A percentile compares a stretch with the other conserved stretches of the same genome.
These are phyloP conservation scores for Acephala macrosclerotiorum DNA, from an alignment of 2,329 filamentous ascomycete genomes.

Conservation along the genomic window DNA sequence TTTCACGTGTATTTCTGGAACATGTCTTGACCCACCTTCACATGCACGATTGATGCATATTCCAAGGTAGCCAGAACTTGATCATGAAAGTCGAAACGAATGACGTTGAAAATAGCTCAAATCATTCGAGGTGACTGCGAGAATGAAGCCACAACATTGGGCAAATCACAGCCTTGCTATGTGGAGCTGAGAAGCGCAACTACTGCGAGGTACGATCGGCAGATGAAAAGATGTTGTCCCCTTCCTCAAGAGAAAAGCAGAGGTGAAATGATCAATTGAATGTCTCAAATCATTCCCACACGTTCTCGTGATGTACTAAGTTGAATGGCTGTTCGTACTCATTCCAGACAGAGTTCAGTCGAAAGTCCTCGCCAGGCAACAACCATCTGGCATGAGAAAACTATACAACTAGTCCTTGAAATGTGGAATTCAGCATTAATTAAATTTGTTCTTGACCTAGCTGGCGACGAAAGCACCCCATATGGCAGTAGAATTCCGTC, in stretches of 20 bases:
- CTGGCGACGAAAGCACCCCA: too few relatives aligned
- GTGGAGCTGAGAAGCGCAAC: background rate
- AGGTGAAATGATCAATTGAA: background rate
- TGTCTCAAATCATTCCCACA: background rate
- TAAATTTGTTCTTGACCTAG: too few relatives aligned
- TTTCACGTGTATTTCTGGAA: background rate
- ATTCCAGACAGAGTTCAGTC: too few relatives aligned
- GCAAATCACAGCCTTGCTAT: background rate
- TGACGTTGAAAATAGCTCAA: background rate
- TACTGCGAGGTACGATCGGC: background rate
- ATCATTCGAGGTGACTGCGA: background rate
- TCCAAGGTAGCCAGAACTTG: background rate
- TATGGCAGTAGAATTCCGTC: too few relatives aligned
- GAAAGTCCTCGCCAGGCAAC: too few relatives aligned
- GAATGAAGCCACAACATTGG: background rate
- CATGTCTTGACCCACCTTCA: slow-evolving; percentile 3
- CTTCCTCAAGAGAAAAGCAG: background rate
- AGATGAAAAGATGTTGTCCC: background rate
- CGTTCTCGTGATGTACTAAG: background rate
- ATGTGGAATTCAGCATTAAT: too few relatives aligned
- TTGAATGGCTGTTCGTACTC: too few relatives aligned
- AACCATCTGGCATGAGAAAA: too few relatives aligned
- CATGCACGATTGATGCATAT: background rate
- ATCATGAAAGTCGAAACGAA: background rate
- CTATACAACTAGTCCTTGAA: too few relatives aligned